These are phyloP conservation scores for Flaveria bidentis DNA, from an alignment of 129 eudicot species.

Conservation along the genomic window DNA sequence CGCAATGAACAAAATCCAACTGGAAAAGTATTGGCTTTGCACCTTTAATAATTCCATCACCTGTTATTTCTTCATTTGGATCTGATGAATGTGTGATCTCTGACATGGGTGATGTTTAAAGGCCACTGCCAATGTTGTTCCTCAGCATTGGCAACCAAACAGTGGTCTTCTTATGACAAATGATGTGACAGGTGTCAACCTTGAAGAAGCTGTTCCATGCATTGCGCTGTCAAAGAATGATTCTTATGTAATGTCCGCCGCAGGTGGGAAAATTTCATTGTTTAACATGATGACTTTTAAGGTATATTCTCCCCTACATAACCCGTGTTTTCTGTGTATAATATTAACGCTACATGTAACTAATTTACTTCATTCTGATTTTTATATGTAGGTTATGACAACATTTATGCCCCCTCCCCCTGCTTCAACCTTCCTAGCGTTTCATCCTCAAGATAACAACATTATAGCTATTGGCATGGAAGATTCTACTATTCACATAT, in stretches of 20 bases:
- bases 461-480: constrained; percentile 89
- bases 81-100: constrained; percentile 15
- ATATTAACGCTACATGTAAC: constrained; percentile 1
- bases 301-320: constrained; percentile 36
- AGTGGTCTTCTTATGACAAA: constrained; percentile 84
- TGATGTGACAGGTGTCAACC: constrained; percentile 77
- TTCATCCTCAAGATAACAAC: constrained; percentile 93
- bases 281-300: constrained; percentile 84
- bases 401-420: constrained; percentile 97
- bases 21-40: constrained; percentile 54
- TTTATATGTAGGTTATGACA: constrained; percentile 67
- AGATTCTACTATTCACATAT: constrained; percentile 81
- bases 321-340: background rate
- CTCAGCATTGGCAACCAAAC: constrained; percentile 82
- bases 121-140: constrained; percentile 85
- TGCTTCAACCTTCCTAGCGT: constrained; percentile 74
- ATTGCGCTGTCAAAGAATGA: constrained; percentile 90
- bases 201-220: constrained; percentile 82
- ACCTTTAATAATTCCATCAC: background rate
- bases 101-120: constrained; percentile 41
- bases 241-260: constrained; percentile 89
- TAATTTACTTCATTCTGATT: background rate
- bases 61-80: background rate
- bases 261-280: constrained; percentile 85
- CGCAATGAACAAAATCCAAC: constrained; percentile 71